Conservation (phyloP, 2,329 filamentous ascomycete genomes). For the Rugonectria rugulosa region DNA sequence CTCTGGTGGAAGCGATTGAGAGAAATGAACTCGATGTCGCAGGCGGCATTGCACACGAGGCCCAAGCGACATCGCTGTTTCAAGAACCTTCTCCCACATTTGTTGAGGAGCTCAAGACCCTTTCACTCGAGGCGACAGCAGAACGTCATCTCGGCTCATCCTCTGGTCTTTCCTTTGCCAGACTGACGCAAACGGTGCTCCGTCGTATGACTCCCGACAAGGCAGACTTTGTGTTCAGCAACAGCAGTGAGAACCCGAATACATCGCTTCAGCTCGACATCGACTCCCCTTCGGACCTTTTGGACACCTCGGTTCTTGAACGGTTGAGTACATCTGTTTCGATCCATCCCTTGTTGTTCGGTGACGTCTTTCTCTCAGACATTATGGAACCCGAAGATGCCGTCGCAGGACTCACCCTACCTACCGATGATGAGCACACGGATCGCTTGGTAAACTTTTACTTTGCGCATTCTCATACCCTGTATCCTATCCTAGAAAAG, state of each 20-base stretch:
- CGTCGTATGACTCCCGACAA: slow-evolving; percentile 51
- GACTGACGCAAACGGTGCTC: slow-evolving; percentile 51
- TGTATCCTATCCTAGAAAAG: slow-evolving; percentile 53
- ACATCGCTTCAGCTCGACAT: slow-evolving; percentile 27
- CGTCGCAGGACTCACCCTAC: slow-evolving; percentile 22
- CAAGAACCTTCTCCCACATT: slow-evolving; percentile 33
- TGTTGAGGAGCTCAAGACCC: slow-evolving; percentile 44
- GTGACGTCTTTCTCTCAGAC: slow-evolving; percentile 40
- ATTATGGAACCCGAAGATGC: slow-evolving; percentile 33
- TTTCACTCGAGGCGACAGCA: slow-evolving; percentile 53
- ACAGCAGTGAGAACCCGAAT: slow-evolving; percentile 18
- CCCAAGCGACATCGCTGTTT: not conserved
- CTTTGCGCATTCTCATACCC: slow-evolving; percentile 55
- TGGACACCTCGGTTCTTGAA: slow-evolving; percentile 32
- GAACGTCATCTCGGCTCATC: slow-evolving; percentile 53
- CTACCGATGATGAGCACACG: slow-evolving; percentile 37
- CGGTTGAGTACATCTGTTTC: slow-evolving; percentile 36
- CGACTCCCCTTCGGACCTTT: slow-evolving; percentile 35
- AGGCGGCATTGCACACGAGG: not conserved
- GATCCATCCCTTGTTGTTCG: slow-evolving; percentile 41
- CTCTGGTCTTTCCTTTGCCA: slow-evolving; percentile 54
- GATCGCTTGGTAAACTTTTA: slow-evolving; percentile 50
- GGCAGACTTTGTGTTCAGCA: slow-evolving; percentile 50
- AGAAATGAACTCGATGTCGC: not conserved
- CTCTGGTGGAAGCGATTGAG: no score